Conservation (phyloP, 257 asterid species). For the Thymus mandschuricus region DNA sequence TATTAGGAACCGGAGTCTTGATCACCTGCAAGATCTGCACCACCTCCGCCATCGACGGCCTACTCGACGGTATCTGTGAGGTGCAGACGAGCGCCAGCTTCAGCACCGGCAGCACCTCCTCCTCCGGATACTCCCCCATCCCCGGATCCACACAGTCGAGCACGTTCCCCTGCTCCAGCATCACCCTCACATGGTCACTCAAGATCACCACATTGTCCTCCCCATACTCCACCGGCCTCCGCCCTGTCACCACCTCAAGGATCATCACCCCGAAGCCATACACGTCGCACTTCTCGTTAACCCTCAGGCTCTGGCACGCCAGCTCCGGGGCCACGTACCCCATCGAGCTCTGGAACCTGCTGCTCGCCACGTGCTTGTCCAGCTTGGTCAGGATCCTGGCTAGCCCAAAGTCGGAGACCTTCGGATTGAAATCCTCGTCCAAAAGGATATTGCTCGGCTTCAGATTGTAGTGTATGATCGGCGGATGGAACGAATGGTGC, state of each 20-base stretch:
- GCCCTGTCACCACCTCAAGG: slow-evolving; percentile 81
- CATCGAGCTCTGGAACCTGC: slow-evolving; percentile 69
- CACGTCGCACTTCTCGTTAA: slow-evolving; percentile 89
- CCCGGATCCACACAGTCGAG: slow-evolving; percentile 71
- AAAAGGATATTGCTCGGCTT: slow-evolving; percentile 85
- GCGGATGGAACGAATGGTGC: slow-evolving; percentile 81
- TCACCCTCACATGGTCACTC: slow-evolving; percentile 71
- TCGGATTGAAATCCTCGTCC: slow-evolving; percentile 68
- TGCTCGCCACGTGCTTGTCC: slow-evolving; percentile 63
- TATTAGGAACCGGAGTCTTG: slow-evolving; percentile 68
- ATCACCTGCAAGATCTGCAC: slow-evolving; percentile 93
- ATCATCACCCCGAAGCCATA: slow-evolving; percentile 87
- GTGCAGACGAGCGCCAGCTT: slow-evolving; percentile 91
- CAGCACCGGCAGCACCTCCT: slow-evolving; percentile 80
- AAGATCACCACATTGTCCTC: slow-evolving; percentile 82
- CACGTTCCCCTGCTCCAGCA: slow-evolving; percentile 82
- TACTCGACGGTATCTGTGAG: slow-evolving; percentile 90
- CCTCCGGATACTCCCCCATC: slow-evolving; percentile 75
- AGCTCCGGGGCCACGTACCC: slow-evolving; percentile 93
- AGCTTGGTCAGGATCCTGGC: slow-evolving; percentile 67
- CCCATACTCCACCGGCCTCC: slow-evolving; percentile 79
- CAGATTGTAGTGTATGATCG: slow-evolving; percentile 81
- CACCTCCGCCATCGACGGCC: slow-evolving; percentile 98
- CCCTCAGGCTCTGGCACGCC: slow-evolving; percentile 88
- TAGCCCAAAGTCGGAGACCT: slow-evolving; percentile 77